Evolutionary conservation across 148 eudicot species (phyloP), one percentile per base, ranked within the genome.

Genomic region (Arctostaphylos glauca): DNA sequence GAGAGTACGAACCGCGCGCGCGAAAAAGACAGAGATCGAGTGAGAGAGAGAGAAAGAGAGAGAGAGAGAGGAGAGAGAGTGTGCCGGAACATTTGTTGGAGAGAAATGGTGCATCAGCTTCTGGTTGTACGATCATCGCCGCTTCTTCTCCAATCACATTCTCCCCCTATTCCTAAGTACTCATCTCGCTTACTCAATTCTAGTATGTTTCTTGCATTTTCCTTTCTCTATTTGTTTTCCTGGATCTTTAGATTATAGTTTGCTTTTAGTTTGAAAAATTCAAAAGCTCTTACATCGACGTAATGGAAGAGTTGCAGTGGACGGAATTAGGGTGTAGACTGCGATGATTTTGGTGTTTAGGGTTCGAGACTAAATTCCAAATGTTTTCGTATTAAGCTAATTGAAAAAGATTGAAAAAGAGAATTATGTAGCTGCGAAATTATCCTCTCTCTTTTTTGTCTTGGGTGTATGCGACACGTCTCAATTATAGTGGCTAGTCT

Each of bases 131-230:
- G 80, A 59, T 84, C 89, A 41, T 72, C 84, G 5, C 87, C 86
- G 6, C 16, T 83, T 31, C 86, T 83, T 16, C 80, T 85, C 25
- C 89, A 23, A 43, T 83, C 89, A 46, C 85, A 76, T 74, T 85
- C 80, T 81, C 76, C 84, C 66, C 87, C 75, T 52, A 62, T 76
- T 49, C 77, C 82, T 78, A 85, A 87, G 90, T 88, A 71, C 0
- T 18, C 9, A 4, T 4, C 23, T 47, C 50, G 18, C 44, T 67
- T 25, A 4, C 46, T 18, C 77, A 12, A 47, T 21, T 50, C 58
- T 47, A 6, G 21, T 23, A 49, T 48, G 49, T 49, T 49, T 49
- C 41, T 21, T 23, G 56, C 15, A 53, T 54, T 76, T 76, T 76
- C 44, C 9, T 48, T 48, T 74, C 78, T 49, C 18, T 75, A 53